phyloP scores from a whole-genome alignment of 2,329 filamentous ascomycete genomes.

The Myriangium duriaei region DNA sequence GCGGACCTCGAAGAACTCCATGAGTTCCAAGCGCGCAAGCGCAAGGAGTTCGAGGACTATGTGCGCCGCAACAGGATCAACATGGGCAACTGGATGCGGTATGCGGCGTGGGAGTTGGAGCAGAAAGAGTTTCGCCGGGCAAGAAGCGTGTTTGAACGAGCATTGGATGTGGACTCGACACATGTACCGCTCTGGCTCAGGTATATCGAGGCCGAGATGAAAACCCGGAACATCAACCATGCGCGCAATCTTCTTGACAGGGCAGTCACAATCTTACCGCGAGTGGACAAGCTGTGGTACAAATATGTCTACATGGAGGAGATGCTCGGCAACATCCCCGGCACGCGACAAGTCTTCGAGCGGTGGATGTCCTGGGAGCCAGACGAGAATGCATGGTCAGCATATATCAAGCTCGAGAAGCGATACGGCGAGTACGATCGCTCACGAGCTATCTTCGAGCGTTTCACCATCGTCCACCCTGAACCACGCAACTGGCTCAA shows the following conservation, averaged over 20 bases:
- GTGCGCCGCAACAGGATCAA: slow-evolving; percentile 87
- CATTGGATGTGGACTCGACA: slow-evolving; percentile 81
- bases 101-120: slow-evolving; percentile 93
- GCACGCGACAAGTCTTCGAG: slow-evolving; percentile 88
- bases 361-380: slow-evolving; percentile 98
- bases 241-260: slow-evolving; percentile 87
- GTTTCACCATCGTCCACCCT: slow-evolving; percentile 84
- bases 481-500: slow-evolving; percentile 98
- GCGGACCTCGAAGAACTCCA: slow-evolving; percentile 95
- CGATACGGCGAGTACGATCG: slow-evolving; percentile 83
- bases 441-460: slow-evolving; percentile 77
- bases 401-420: slow-evolving; percentile 96
- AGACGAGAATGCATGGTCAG: slow-evolving; percentile 86
- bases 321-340: slow-evolving; percentile 86
- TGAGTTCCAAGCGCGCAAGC: slow-evolving; percentile 90
- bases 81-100: slow-evolving; percentile 98
- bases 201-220: slow-evolving; percentile 95
- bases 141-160: slow-evolving; percentile 85
- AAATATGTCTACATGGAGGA: slow-evolving; percentile 99
- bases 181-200: slow-evolving; percentile 80
- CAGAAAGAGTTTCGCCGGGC: slow-evolving; percentile 94
- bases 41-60: slow-evolving; percentile 97
- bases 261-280: slow-evolving; percentile 80
- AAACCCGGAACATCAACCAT: slow-evolving; percentile 89
- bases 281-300: slow-evolving; percentile 96